phyloP scores from a whole-genome alignment of 2,329 filamentous ascomycete genomes.

The Ophiosphaerella narmari region DNA sequence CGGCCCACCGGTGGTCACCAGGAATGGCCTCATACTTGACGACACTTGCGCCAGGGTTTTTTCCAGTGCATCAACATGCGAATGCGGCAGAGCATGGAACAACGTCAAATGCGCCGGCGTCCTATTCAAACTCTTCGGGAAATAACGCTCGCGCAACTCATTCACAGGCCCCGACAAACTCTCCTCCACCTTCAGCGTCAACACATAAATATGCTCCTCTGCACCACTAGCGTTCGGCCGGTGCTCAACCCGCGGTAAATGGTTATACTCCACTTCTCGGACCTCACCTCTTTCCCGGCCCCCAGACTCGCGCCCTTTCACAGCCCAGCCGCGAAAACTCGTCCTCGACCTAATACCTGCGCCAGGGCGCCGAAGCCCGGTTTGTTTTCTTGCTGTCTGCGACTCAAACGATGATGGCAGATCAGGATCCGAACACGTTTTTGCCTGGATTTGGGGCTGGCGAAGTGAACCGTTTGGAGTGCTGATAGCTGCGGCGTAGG shows the following conservation, averaged over 20 bases:
- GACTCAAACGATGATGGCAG: slow-evolving; percentile 14
- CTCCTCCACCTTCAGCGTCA: slow-evolving; percentile 49
- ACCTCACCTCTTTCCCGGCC: slow-evolving; percentile 8
- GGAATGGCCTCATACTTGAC: slow-evolving; percentile 40
- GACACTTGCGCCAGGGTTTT: slow-evolving; percentile 37
- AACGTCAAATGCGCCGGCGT: slow-evolving; percentile 52
- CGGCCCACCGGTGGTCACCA: slow-evolving; percentile 43
- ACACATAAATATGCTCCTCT: slow-evolving; percentile 48
- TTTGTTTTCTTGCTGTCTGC: slow-evolving; percentile 1
- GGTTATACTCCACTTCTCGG: slow-evolving; percentile 6
- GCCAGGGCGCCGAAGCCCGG: slow-evolving; percentile 15
- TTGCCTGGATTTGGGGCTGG: slow-evolving; percentile 17
- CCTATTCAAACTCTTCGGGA: slow-evolving; percentile 50
- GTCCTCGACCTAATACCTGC: slow-evolving; percentile 15
- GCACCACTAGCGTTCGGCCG: slow-evolving; percentile 36
- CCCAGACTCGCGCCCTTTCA: slow-evolving; percentile 8
- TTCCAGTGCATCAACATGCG: slow-evolving; percentile 43
- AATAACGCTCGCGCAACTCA: slow-evolving; percentile 46
- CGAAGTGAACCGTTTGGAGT: slow-evolving; percentile 19
- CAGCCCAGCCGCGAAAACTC: slow-evolving; percentile 18
- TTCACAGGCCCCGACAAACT: slow-evolving; percentile 48
- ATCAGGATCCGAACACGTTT: slow-evolving; percentile 13
- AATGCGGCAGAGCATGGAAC: slow-evolving; percentile 53
- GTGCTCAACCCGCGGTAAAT: slow-evolving; percentile 23
- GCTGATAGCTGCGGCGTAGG: slow-evolving; percentile 27